Base-by-base conservation (phyloP, 1,139 yeast genomes). In the Yamadazyma oceani region DNA sequence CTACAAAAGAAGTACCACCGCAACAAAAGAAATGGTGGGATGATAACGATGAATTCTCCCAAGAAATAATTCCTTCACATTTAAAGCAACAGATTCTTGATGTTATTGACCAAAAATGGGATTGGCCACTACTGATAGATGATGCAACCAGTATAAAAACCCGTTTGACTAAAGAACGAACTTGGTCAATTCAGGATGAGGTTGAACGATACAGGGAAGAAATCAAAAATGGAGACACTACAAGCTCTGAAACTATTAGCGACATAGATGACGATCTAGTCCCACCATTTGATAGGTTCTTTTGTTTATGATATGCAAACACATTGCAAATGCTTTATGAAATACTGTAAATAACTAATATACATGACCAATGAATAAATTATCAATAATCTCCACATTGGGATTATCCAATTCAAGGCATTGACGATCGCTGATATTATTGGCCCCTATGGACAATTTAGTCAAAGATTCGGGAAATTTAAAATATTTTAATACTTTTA, bases 1-100 rank as follows among this genome's bases (percentile, higher is more conserved):
- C 66, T 3, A 57, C 70, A 0, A 62, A 53, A 6, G 50, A 53
- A 8, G 73, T 69, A 0, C 73, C 74, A 3, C 73, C 73, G 1
- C 75, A 69, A 45, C 73, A 68, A 45, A 35, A 49, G 26, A 54
- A 50, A n/a, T 69, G 74, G 73, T 59, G 64, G 64, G 46, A 42
- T n/a, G 57, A 53, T 38, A 41, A 35, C 6, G 23, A 41, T 13
- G 32, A 19, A 3, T 17, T 16, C 4, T 48, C 52, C 3, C 50
- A 32, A 9, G 39, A 50, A 38, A 32, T 54, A 21, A 35, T 46
- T 21, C 36, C 49, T 14, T 41, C 35, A 38, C 17, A 45, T 36
- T 22, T 41, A 30, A 48, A 45, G 26, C 31, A 35, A 9, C 23
- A 39, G 24, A n/a, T 16, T 7, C 12, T 16, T 16, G 46, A 45